These are phyloP conservation scores for Paralagenidium karlingii DNA, from an alignment of 352 stramenopile genomes.

Conservation along the genomic window DNA sequence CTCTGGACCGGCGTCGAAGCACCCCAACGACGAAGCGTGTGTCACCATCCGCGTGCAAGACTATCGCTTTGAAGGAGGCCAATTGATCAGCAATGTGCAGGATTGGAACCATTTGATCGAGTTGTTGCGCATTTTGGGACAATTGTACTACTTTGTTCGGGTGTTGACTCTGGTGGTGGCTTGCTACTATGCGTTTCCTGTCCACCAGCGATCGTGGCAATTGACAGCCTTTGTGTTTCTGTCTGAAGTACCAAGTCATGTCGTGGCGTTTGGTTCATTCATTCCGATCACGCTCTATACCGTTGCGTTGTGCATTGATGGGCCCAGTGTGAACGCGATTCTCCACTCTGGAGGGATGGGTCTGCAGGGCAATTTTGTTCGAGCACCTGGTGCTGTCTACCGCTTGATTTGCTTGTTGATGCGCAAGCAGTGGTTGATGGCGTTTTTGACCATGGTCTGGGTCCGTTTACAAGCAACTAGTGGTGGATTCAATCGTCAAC, in stretches of 20 bases:
- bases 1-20: too few relatives aligned
- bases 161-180: slow-evolving; percentile 15
- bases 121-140: slow-evolving; percentile 22
- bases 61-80: slow-evolving; percentile 31
- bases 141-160: slow-evolving; percentile 27
- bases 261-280: slow-evolving; percentile 37
- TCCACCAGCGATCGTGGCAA: too few relatives aligned
- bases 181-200: slow-evolving; percentile 16
- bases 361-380: slow-evolving; percentile 19
- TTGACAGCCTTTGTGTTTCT: slow-evolving; percentile 18
- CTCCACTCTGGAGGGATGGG: slow-evolving; percentile 14
- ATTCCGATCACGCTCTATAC: slow-evolving; percentile 30
- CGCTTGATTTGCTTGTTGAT: slow-evolving; percentile 25
- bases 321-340: slow-evolving; percentile 20
- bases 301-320: slow-evolving; percentile 30
- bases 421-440: slow-evolving; percentile 31
- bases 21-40: slow-evolving; percentile 8
- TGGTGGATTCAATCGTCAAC: too few relatives aligned
- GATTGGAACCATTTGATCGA: slow-evolving; percentile 35
- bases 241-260: slow-evolving; percentile 26
- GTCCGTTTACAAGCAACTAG: too few relatives aligned
- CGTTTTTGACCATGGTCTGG: too few relatives aligned
- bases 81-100: slow-evolving; percentile 35
- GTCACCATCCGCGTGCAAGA: slow-evolving; percentile 20
- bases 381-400: too few relatives aligned